Percentiles rank a stretch among this genome's conserved stretches.
Evolutionary conservation across 164 flowering plant genomes (phyloP).

Genomic region (Vitis vinifera): ASM3070453v1 NC_081820.1:20164501-20165000

Average conservation of each 20-base stretch:
- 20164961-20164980: no score
- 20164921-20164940: no score
- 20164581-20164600: no score
- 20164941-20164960: no score
- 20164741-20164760: conserved; percentile 21
- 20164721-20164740: conserved; percentile 21
- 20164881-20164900: no score
- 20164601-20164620: neutral
- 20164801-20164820: conserved; percentile 13
- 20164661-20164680: conserved; percentile 9
- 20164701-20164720: conserved; percentile 15
- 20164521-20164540: conserved; percentile 17
- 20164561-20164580: no score
- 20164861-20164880: neutral
- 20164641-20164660: conserved; percentile 19
- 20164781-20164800: neutral
- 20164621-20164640: neutral
- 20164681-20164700: conserved; percentile 14
- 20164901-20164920: no score
- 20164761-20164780: conserved; percentile 2
- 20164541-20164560: no score
- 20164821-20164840: conserved; percentile 25
- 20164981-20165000: no score
- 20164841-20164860: conserved; percentile 33
- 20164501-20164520: conserved; percentile 18